Evolutionary conservation across 1,284 basidiomycete genomes (phyloP).

Genomic region (Schizopora paradoxa): DNA sequence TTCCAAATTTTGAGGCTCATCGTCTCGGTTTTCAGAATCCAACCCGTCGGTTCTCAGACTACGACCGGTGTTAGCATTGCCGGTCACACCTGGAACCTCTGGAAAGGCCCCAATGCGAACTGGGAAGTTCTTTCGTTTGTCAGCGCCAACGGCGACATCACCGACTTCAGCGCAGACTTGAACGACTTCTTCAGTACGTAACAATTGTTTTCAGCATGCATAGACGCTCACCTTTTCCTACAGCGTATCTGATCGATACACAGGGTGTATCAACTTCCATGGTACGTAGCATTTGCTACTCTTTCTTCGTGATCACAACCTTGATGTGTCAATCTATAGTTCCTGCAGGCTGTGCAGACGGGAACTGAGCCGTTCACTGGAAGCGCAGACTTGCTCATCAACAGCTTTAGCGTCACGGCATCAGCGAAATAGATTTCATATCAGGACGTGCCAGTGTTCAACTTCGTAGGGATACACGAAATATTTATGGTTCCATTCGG

Average conservation of each 20-base stretch:
- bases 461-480: too few relatives aligned
- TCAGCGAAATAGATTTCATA: conserved; percentile 14
- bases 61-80: conserved; percentile 38
- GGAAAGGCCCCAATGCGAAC: conserved; percentile 49
- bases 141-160: conserved; percentile 42
- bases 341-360: conserved; percentile 41
- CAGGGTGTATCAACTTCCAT: conserved; percentile 38
- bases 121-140: conserved; percentile 57
- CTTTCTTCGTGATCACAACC: not conserved
- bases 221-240: conserved; percentile 1
- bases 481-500: too few relatives aligned
- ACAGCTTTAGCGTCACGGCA: conserved; percentile 33
- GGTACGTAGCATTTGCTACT: conserved; percentile 25
- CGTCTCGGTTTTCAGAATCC: conserved; percentile 33
- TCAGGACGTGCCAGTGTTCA: too few relatives aligned
- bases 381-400: conserved; percentile 35
- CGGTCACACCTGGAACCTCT: conserved; percentile 51
- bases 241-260: conserved; percentile 37
- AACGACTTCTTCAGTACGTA: conserved; percentile 50
- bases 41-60: conserved; percentile 49
- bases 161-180: conserved; percentile 48
- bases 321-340: conserved; percentile 25
- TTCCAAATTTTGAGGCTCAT: not conserved
- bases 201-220: not conserved
- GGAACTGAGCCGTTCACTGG: conserved; percentile 46